A percentile compares a stretch with the other conserved stretches of the same genome.
Conservation (phyloP, 2,329 filamentous ascomycete species). For the Pezicula rhizophila region DNA sequence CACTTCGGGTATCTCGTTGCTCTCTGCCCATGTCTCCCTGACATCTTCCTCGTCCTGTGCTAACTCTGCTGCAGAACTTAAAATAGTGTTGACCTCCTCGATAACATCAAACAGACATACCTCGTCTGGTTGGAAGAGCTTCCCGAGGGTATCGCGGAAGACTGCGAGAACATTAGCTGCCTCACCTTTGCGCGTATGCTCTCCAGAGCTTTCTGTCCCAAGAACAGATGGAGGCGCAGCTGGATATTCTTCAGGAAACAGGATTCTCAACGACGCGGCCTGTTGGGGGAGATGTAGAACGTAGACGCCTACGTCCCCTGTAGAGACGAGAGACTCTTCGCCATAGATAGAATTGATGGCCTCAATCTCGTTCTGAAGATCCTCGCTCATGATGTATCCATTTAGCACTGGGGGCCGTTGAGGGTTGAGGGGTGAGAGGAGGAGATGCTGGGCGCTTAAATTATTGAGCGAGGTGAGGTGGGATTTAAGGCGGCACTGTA, state of each 20-base stretch:
- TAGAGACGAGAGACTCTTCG: conserved; percentile 49
- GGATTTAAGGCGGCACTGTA: neutral
- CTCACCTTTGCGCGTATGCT: conserved; percentile 60
- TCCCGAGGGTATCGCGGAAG: conserved; percentile 59
- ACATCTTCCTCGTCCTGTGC: conserved; percentile 16
- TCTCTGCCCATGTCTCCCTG: neutral
- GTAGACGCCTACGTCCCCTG: conserved; percentile 40
- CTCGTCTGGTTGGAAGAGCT: conserved; percentile 65
- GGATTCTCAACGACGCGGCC: conserved; percentile 53
- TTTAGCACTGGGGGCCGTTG: neutral
- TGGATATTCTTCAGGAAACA: conserved; percentile 72
- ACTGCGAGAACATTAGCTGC: conserved; percentile 65
- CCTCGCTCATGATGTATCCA: conserved; percentile 23
- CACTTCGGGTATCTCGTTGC: neutral
- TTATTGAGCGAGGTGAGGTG: neutral
- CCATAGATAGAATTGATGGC: conserved; percentile 84
- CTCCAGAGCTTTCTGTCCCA: conserved; percentile 73
- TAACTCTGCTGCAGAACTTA: conserved; percentile 10
- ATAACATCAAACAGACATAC: conserved; percentile 91
- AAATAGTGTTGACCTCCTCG: conserved; percentile 54
- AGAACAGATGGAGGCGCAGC: conserved; percentile 65
- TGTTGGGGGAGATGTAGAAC: conserved; percentile 59
- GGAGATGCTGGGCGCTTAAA: conserved; percentile 6
- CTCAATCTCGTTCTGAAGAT: conserved; percentile 66
- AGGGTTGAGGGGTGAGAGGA: neutral